Conservation (phyloP, 1,139 yeast genomes). For the Hyphopichia khmerensis region DNA sequence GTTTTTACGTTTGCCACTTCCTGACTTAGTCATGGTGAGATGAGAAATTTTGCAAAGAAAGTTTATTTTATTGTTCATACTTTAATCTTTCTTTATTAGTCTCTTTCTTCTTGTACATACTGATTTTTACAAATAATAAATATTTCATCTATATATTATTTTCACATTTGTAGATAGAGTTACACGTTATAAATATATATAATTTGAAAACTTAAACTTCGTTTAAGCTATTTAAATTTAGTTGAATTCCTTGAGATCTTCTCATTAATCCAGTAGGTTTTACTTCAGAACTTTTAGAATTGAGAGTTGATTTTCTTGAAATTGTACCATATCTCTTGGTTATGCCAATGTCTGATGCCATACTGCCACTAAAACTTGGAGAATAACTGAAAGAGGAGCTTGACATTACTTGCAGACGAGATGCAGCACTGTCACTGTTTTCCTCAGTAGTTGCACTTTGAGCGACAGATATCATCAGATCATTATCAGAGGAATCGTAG, state of each 20-base stretch:
- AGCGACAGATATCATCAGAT: neutral
- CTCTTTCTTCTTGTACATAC: neutral
- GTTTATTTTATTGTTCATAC: too few species aligned
- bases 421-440: neutral
- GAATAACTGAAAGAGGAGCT: slow-evolving; percentile 7
- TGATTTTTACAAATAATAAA: neutral
- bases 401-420: slow-evolving; percentile 1
- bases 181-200: too few species aligned
- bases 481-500: slow-evolving; percentile 34
- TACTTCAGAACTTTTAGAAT: slow-evolving; percentile 8
- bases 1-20: neutral
- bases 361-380: slow-evolving; percentile 6
- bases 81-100: neutral
- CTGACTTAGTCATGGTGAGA: neutral
- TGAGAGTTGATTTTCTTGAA: slow-evolving; percentile 10
- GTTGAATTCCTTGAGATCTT: slow-evolving; percentile 19
- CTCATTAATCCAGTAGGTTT: slow-evolving; percentile 14
- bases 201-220: too few species aligned
- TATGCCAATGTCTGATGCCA: slow-evolving; percentile 14
- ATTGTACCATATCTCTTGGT: slow-evolving; percentile 22
- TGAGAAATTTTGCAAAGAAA: too few species aligned
- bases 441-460: slow-evolving; percentile 4
- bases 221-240: slow-evolving; percentile 10
- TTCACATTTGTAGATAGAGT: too few species aligned
- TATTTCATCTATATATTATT: neutral